Conservation (phyloP, 345 rosid genomes). For the Aquilaria yunnanensis region DNA sequence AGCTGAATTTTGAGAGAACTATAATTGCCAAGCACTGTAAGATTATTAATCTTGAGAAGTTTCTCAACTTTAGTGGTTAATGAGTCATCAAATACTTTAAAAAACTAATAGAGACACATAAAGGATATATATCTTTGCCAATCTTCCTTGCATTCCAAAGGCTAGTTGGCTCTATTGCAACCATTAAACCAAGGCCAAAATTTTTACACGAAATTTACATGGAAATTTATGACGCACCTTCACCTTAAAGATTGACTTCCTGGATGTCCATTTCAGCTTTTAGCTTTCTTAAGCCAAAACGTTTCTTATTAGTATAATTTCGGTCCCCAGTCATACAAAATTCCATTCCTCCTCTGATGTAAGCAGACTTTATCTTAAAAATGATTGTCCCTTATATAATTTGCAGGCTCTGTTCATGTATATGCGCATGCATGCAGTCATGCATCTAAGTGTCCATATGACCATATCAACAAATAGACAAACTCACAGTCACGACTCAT, state of each 20-base stretch:
- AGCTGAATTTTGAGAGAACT: no score
- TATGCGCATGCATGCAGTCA: constrained; percentile 16
- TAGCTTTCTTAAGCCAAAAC: constrained; percentile 19
- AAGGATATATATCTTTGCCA: constrained; percentile 22
- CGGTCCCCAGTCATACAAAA: constrained; percentile 38
- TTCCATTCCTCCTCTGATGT: constrained; percentile 33
- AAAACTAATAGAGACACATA: constrained; percentile 19
- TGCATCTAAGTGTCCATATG: constrained; percentile 16
- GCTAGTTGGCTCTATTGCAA: constrained; percentile 25
- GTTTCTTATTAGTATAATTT: constrained; percentile 43
- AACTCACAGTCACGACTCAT: background rate
- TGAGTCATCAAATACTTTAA: constrained; percentile 34
- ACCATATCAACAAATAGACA: constrained; percentile 9
- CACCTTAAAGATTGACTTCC: constrained; percentile 49
- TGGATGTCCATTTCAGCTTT: constrained; percentile 24
- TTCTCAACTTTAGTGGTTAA: constrained; percentile 26
- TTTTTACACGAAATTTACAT: constrained; percentile 12
- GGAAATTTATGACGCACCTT: constrained; percentile 13
- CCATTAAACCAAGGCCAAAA: constrained; percentile 8
- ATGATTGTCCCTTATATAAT: constrained; percentile 45
- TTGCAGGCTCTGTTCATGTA: constrained; percentile 16
- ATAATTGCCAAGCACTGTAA: no score
- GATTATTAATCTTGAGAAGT: constrained; percentile 14
- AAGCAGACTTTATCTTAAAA: constrained; percentile 36
- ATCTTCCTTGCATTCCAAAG: constrained; percentile 20